Conservation (phyloP, 345 rosid genomes). For the Tarenaya hassleriana region DNA sequence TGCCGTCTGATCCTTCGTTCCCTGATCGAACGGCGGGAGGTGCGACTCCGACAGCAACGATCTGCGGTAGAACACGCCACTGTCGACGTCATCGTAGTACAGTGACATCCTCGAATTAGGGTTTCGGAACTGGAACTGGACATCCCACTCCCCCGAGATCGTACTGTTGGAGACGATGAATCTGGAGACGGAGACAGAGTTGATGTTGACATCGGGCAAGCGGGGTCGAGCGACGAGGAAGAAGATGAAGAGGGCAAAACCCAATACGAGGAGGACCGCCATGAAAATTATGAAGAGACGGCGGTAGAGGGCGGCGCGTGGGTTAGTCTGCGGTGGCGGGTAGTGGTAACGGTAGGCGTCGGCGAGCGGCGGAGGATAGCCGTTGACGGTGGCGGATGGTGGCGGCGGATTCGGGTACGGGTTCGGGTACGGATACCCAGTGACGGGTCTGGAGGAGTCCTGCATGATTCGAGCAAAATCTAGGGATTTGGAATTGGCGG, state of each 20-base stretch:
- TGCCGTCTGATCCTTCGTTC: conserved; percentile 32
- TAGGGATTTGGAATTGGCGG: neutral
- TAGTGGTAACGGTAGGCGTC: conserved; percentile 46
- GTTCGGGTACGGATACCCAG: conserved; percentile 49
- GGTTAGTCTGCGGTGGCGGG: conserved; percentile 33
- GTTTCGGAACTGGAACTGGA: conserved; percentile 43
- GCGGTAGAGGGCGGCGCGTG: conserved; percentile 44
- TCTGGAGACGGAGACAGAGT: conserved; percentile 49
- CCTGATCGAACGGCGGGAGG: conserved; percentile 55
- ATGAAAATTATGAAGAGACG: conserved; percentile 31
- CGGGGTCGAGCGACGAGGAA: conserved; percentile 72
- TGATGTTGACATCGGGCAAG: conserved; percentile 42
- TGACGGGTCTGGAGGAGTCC: conserved; percentile 39
- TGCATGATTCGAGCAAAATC: conserved; percentile 31
- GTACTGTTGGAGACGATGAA: conserved; percentile 40
- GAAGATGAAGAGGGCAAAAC: conserved; percentile 43
- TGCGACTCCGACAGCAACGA: conserved; percentile 36
- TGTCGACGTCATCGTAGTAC: conserved; percentile 30
- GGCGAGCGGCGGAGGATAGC: conserved; percentile 26
- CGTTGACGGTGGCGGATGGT: conserved; percentile 27
- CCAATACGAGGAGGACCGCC: conserved; percentile 35
- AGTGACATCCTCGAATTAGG: conserved; percentile 68
- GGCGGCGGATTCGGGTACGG: conserved; percentile 23
- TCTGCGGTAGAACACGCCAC: conserved; percentile 23
- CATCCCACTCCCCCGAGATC: conserved; percentile 52